These are phyloP conservation scores for Diaporthe ilicicola DNA, from an alignment of 2,329 filamentous ascomycete species.

Conservation along the genomic window DNA sequence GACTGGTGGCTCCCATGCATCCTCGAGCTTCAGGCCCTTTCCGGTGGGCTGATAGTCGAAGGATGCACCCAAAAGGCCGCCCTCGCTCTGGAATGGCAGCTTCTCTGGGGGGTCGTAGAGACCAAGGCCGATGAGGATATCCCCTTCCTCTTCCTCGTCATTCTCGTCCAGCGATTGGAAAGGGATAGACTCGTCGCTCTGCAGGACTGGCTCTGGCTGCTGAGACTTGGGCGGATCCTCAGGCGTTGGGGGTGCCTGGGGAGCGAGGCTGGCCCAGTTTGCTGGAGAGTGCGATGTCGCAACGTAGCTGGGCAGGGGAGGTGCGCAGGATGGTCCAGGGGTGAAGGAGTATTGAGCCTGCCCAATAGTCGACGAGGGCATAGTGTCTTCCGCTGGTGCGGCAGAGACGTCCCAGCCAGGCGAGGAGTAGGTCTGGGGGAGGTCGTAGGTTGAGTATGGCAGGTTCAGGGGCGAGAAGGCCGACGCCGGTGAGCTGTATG, in stretches of 20 bases:
- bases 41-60: constrained; percentile 60
- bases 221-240: constrained; percentile 65
- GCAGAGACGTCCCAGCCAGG: constrained; percentile 47
- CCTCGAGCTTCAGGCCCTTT: constrained; percentile 82
- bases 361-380: constrained; percentile 8
- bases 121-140: constrained; percentile 83
- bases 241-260: constrained; percentile 62
- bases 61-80: constrained; percentile 57
- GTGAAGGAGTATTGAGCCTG: constrained; percentile 6
- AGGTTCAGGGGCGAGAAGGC: constrained; percentile 63
- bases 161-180: constrained; percentile 60
- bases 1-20: constrained; percentile 77
- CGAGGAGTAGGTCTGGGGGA: constrained; percentile 48
- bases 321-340: not conserved
- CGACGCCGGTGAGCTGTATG: constrained; percentile 64
- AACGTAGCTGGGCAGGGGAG: constrained; percentile 28
- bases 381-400: constrained; percentile 6
- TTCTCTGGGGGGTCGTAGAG: constrained; percentile 79
- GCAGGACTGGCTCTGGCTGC: constrained; percentile 53
- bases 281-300: constrained; percentile 32
- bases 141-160: constrained; percentile 63
- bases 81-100: constrained; percentile 42
- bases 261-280: constrained; percentile 22
- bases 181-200: constrained; percentile 58
- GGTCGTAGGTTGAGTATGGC: constrained; percentile 51